Evolutionary conservation across 2,329 filamentous ascomycete genomes (phyloP).

Genomic region (Truncatella angustata): DNA sequence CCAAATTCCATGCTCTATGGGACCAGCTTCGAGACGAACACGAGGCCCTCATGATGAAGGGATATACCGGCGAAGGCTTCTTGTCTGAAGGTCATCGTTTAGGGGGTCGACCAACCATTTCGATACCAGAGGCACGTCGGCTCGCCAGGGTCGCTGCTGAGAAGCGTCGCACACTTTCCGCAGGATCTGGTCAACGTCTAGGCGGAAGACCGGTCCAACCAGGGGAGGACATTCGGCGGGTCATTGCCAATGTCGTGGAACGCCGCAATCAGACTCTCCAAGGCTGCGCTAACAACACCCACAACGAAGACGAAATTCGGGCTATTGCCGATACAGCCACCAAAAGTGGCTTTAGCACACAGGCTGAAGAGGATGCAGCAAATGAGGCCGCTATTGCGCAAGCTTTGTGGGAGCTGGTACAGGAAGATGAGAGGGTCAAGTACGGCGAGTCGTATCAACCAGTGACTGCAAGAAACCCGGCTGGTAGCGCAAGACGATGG

Average conservation of each 20-base stretch:
- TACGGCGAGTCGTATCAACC: constrained; percentile 54
- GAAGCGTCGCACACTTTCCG: constrained; percentile 56
- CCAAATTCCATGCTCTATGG: constrained; percentile 81
- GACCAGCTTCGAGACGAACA: constrained; percentile 86
- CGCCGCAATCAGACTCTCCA: constrained; percentile 64
- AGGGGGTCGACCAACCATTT: constrained; percentile 61
- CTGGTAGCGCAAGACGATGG: constrained; percentile 41
- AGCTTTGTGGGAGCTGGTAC: constrained; percentile 81
- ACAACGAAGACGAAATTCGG: constrained; percentile 63
- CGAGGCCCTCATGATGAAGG: constrained; percentile 71
- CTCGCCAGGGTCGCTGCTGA: constrained; percentile 74
- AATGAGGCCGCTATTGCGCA: constrained; percentile 85
- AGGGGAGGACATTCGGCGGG: constrained; percentile 66
- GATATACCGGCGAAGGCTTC: constrained; percentile 90
- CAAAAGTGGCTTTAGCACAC: constrained; percentile 73
- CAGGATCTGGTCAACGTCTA: constrained; percentile 68
- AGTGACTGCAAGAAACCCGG: constrained; percentile 49
- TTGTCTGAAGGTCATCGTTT: constrained; percentile 71
- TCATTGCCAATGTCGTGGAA: constrained; percentile 71
- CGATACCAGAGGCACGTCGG: constrained; percentile 70
- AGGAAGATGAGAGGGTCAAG: constrained; percentile 66
- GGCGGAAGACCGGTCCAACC: constrained; percentile 57
- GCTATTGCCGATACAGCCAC: constrained; percentile 63
- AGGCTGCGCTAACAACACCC: constrained; percentile 74
- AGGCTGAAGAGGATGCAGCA: constrained; percentile 84